Base-by-base conservation (phyloP, 176 grass and related monocot genomes). In the Eleusine coracana region DNA sequence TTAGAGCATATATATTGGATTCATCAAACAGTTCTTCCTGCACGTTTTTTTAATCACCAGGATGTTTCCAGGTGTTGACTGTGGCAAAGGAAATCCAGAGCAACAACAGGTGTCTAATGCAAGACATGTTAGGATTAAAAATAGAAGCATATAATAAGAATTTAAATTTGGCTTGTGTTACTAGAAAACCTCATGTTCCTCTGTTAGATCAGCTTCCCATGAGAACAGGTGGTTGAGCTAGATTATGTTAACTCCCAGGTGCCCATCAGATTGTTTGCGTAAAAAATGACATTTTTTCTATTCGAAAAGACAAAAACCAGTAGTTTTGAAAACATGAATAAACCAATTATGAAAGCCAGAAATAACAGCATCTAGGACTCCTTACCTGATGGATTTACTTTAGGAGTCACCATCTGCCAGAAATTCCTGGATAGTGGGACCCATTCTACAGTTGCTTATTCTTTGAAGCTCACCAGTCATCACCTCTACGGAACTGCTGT, bases 381-480 rank as follows among this genome's bases (percentile, higher is more conserved):
- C 60, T 40, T 78, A 74, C 14, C 42, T n/a, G 25, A 27, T 66
- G 46, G 31, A 5, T 62, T 77, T 80, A 23, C 81, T 80, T 84
- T 84, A 74, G 31, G 34, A 62, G 82, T 89, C 87, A 81, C 77
- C 71, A 81, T 89, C 87, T 71, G 67, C 71, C 10, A 77, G 66
- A 72, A 72, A 85, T 77, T 77, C 83, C 36, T 89, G 45, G 25
- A 5, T 21, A 16, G 6, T 49, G 77, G 83, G 59, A 23, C 45
- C 78, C 72, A 58, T 37, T n/a, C 66, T 39, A 61, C 65, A 49
- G 65, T 85, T 31, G 25, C 77, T 52, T 73, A 74, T 54, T 70
- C 73, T 70, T 29, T 42, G 70, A 51, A 89, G 71, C 76, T 89
- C 77, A 85, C 64, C 44, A 6, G 10, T 88, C 76, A 54, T 51